Base-by-base conservation (phyloP, 208 protist species). In the Crithidia bombi region DNA sequence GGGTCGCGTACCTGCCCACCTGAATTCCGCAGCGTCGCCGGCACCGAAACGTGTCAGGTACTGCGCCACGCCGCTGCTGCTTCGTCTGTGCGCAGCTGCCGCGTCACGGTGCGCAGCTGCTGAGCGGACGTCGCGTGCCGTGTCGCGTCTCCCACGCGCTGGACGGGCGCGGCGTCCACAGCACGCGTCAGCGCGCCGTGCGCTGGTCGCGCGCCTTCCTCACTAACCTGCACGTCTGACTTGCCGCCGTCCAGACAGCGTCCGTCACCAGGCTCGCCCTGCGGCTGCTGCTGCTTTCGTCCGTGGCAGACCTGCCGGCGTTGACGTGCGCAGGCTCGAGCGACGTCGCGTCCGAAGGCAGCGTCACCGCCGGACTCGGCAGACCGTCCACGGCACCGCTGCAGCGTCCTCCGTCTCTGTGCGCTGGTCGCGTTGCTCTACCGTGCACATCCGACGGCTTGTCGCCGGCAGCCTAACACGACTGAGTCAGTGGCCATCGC, bases 381-480 rank as follows among this genome's bases (percentile, higher is more conserved):
- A n/a, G n/a, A n/a, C n/a, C n/a, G n/a, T n/a, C n/a, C n/a, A n/a
- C n/a, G n/a, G 25, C 36, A 43, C 41, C 26, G 25, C 5, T 30
- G 28, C 59, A 4, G n/a, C n/a, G n/a, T n/a, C n/a, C n/a, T 65
- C 57, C 2, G 12, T 49, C 0, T 68, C 47, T 6, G n/a, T 47
- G 17, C 49, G 50, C 10, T 50, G 57, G 5, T 61, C 69, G 4
- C 59, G 52, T 12, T 47, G 62, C 25, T 75, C 69, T 6, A 75
- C 35, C 62, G 69, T 68, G 61, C 69, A 75, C 52, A 75, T 62
- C 52, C 10, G 61, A 66, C 1, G 32, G 32, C 23, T 28, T 28
- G n/a, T 23, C 21, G 2, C 21, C 21, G 10, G 44, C 14, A 9
- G 47, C 14, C n/a, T 26, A 41, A 0, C 50, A 39, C 15, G 15